Evolutionary conservation across 192 early-diverging fungal species (phyloP).

Genomic region (Tieghemiomyces parasiticus): DNA sequence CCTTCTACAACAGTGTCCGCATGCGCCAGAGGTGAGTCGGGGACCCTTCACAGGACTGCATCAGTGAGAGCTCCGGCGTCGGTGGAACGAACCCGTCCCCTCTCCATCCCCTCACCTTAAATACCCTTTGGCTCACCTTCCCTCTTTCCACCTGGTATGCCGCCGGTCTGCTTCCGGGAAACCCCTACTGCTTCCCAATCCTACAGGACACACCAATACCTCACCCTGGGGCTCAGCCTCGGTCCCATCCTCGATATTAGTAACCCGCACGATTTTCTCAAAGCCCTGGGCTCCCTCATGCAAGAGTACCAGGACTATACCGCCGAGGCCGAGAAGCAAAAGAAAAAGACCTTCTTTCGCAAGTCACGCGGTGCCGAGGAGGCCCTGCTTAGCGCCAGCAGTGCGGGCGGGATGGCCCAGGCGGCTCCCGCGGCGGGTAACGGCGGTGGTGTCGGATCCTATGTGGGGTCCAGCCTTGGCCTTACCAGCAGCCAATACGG

Average conservation of each 20-base stretch:
- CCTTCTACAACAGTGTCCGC: conserved; percentile 26
- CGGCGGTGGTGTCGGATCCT: not conserved
- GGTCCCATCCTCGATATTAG: conserved; percentile 46
- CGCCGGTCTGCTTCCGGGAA: not conserved
- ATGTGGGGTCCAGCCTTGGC: too few relatives aligned
- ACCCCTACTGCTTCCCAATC: not conserved
- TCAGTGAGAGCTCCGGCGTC: not conserved
- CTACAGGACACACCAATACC: conserved; percentile 38
- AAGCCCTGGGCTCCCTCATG: conserved; percentile 40
- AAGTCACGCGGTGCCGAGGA: conserved; percentile 27
- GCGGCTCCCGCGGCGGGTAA: not conserved
- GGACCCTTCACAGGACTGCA: not conserved
- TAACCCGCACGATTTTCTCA: conserved; percentile 43
- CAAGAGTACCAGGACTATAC: conserved; percentile 36
- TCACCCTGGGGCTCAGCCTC: conserved; percentile 45
- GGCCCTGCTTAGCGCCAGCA: conserved; percentile 1
- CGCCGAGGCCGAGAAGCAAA: conserved; percentile 18
- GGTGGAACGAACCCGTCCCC: not conserved
- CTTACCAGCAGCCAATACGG: too few relatives aligned
- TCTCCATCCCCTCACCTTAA: not conserved
- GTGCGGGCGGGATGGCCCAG: not conserved
- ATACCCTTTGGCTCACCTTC: not conserved
- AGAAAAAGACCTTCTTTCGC: conserved; percentile 26
- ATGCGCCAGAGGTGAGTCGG: conserved; percentile 21
- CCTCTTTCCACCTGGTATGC: not conserved